Evolutionary conservation across 2,329 filamentous ascomycete species (phyloP), one percentile per base, ranked within the genome.

Genomic region (Diaporthe amygdali): DNA sequence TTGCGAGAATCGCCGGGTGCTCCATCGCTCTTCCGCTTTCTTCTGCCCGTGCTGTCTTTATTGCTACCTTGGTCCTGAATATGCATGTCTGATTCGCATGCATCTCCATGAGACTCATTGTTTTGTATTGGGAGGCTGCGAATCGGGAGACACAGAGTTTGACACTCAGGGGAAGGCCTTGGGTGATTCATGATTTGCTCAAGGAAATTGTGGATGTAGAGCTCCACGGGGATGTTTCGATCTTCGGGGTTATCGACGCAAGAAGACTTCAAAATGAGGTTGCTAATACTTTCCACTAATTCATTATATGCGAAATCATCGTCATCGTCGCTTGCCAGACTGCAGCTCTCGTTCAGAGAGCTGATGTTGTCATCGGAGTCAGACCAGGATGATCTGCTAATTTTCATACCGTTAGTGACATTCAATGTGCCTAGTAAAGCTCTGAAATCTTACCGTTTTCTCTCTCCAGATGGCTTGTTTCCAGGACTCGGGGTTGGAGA

Each of bases 401-500:
- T 2, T 3, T 30, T 14, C 20, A 10, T 1, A 14, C 1, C 25
- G 4, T 63, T 25, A 63, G 22, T 4, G 20, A 47, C 39, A 7
- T 20, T 17, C 17, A 22, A 10, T 7, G 14, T n/a, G 5, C 5
- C 7, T 32, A 20, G 2, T 1, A 22, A 12, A 22, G 14, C 1
- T 14, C 9, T 46, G 0, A 0, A 0, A 61, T 30, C 56, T n/a
- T 47, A 63, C 56, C 56, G 27, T 3, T 1, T 17, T 2, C 14
- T 9, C 2, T 47, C 20, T 3, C 0, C 12, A 34, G 1, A 14
- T 5, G n/a, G 27, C 0, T 14, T 25, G 0, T 5, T 37, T 2
- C 5, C 2, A 14, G 2, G 12, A 34, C 14, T 25, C 3, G 44
- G 30, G 4, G 14, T 49, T 30, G 59, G 17, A 7, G 27, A 10